phyloP scores from a whole-genome alignment of 1,284 basidiomycete species.

The Malassezia cuniculi region DNA sequence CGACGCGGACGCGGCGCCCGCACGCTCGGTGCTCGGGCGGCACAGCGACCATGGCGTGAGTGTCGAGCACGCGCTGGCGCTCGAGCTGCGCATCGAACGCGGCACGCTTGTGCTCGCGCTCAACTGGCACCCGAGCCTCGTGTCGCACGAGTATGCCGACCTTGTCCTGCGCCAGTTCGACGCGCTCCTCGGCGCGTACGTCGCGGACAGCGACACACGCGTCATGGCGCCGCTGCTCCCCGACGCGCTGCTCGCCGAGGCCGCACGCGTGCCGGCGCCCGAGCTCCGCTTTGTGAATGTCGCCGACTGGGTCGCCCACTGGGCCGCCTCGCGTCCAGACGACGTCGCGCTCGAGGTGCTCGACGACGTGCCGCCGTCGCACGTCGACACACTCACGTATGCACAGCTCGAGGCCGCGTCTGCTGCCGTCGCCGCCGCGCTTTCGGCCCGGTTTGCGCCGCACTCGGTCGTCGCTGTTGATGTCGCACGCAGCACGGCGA shows the following conservation, averaged over 20 bases:
- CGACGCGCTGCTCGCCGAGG: too few relatives aligned
- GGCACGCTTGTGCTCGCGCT: conserved; percentile 21
- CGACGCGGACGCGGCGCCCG: conserved; percentile 7
- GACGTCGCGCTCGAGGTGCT: conserved; percentile 18
- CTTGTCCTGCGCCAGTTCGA: conserved; percentile 26
- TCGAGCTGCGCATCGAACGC: conserved; percentile 23
- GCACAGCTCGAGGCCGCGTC: conserved; percentile 18
- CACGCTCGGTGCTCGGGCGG: conserved; percentile 11
- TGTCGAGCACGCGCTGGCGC: conserved; percentile 36
- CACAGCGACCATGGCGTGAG: conserved; percentile 23
- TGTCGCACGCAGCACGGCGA: conserved; percentile 23
- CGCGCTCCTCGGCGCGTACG: conserved; percentile 12
- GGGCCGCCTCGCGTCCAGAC: not conserved
- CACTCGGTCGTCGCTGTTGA: conserved; percentile 29
- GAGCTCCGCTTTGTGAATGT: not conserved
- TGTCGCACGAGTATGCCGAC: conserved; percentile 18
- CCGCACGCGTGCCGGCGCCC: too few relatives aligned
- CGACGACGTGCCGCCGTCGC: conserved; percentile 7
- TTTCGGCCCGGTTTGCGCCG: conserved; percentile 9
- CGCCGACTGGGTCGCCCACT: not conserved
- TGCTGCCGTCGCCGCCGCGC: conserved; percentile 11
- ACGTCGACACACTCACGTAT: conserved; percentile 15
- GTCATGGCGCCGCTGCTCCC: not conserved
- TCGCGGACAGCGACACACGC: not conserved
- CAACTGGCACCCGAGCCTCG: conserved; percentile 16